These are phyloP conservation scores for Candida maris DNA, from an alignment of 805 yeast genomes.

Conservation along the genomic window DNA sequence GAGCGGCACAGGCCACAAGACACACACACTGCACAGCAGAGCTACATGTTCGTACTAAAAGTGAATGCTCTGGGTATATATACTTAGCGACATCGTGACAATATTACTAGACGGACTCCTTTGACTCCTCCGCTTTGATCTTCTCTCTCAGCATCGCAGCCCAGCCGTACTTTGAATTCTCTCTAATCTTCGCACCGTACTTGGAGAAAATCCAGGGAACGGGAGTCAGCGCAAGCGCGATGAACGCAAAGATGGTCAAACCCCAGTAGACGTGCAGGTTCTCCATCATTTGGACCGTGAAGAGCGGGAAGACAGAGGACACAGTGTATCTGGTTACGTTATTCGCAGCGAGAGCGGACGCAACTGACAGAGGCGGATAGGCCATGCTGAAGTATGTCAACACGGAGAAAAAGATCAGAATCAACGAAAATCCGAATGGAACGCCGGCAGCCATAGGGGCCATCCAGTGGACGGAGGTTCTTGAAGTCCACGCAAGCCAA, in stretches of 20 bases:
- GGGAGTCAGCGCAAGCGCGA: conserved; percentile 67
- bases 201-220: conserved; percentile 67
- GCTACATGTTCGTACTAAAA: too few relatives aligned
- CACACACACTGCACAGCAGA: too few relatives aligned
- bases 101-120: too few relatives aligned
- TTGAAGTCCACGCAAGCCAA: conserved; percentile 81
- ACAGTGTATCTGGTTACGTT: conserved; percentile 70
- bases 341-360: conserved; percentile 89
- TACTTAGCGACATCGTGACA: too few relatives aligned
- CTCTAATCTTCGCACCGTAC: conserved; percentile 58
- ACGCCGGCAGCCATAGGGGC: conserved; percentile 74
- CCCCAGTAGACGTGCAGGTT: conserved; percentile 80
- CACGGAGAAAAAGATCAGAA: conserved; percentile 66
- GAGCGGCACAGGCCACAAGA: too few relatives aligned
- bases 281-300: conserved; percentile 79
- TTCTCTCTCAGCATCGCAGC: conserved; percentile 36
- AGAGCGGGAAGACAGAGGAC: conserved; percentile 80
- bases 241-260: conserved; percentile 58
- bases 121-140: too few relatives aligned
- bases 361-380: conserved; percentile 72
- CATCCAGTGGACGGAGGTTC: conserved; percentile 64
- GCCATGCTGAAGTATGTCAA: conserved; percentile 66
- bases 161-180: conserved; percentile 55
- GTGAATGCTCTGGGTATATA: too few relatives aligned
- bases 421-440: conserved; percentile 72